Conservation (phyloP, 2,329 filamentous ascomycete genomes). For the Pseudofabraea citricarpa region DNA sequence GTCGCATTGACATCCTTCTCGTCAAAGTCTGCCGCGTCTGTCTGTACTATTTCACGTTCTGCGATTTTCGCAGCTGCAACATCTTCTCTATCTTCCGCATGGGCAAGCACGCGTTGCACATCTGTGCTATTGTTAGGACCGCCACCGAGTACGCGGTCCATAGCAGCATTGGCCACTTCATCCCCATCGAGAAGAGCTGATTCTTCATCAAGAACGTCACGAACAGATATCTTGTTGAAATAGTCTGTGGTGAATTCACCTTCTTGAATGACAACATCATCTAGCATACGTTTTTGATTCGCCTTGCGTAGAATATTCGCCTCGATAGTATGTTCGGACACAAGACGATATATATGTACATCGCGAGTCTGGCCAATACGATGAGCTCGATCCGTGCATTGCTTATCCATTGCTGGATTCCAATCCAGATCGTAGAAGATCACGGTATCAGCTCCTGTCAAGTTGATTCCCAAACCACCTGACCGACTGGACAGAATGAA, state of each 20-base stretch:
- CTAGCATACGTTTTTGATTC: constrained; percentile 95
- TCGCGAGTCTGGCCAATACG: constrained; percentile 96
- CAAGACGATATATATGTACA: constrained; percentile 94
- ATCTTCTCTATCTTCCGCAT: constrained; percentile 90
- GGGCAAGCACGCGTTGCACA: constrained; percentile 72
- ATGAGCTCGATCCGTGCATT: constrained; percentile 96
- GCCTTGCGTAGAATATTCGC: constrained; percentile 96
- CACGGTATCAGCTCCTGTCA: constrained; percentile 94
- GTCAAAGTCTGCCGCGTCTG: constrained; percentile 80
- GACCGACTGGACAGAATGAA: constrained; percentile 96
- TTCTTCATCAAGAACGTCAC: constrained; percentile 60
- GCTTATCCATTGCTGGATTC: constrained; percentile 99
- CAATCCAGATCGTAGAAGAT: constrained; percentile 99
- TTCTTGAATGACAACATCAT: constrained; percentile 97
- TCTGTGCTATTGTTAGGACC: constrained; percentile 49
- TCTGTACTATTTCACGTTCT: constrained; percentile 79
- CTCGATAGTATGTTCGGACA: constrained; percentile 93
- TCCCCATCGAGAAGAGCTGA: constrained; percentile 52
- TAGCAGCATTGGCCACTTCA: constrained; percentile 72
- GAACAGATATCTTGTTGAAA: constrained; percentile 71
- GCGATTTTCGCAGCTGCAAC: constrained; percentile 82
- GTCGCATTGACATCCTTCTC: constrained; percentile 46
- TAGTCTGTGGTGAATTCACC: constrained; percentile 97
- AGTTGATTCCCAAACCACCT: constrained; percentile 90
- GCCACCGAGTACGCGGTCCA: constrained; percentile 75